phyloP scores from a whole-genome alignment of 169 alveolate species.

The Gregarina niphandrodes region DNA sequence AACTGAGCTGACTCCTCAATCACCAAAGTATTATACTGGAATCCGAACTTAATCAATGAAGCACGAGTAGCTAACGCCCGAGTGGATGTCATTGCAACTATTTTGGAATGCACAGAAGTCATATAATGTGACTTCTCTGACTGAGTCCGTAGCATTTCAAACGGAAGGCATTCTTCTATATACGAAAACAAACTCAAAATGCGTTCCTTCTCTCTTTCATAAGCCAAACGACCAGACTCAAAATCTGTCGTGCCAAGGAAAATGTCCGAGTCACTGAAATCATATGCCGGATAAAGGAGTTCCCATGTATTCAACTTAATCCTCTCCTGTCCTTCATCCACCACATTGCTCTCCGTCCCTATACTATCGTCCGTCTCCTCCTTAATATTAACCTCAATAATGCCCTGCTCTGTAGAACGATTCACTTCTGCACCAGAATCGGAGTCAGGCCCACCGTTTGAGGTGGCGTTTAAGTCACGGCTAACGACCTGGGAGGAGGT shows the following conservation, averaged over 20 bases:
- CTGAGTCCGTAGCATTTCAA: slow-evolving; percentile 62
- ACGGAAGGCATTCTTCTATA: slow-evolving; percentile 54
- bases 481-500: too few relatives aligned
- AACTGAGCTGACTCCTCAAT: slow-evolving; percentile 68
- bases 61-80: slow-evolving; percentile 70
- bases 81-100: slow-evolving; percentile 79
- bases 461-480: too few relatives aligned
- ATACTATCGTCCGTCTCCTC: not conserved
- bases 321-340: not conserved
- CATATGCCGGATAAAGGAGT: too few relatives aligned
- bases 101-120: slow-evolving; percentile 43
- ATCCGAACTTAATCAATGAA: slow-evolving; percentile 30
- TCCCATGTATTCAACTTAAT: not conserved
- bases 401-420: too few relatives aligned
- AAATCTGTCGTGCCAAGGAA: too few relatives aligned
- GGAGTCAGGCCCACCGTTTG: too few relatives aligned
- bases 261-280: too few relatives aligned
- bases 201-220: too few relatives aligned
- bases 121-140: slow-evolving; percentile 20
- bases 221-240: too few relatives aligned
- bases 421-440: too few relatives aligned
- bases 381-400: too few relatives aligned
- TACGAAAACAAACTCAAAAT: slow-evolving; percentile 17
- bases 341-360: not conserved
- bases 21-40: slow-evolving; percentile 47